Evolutionary conservation across 768 basidiomycete genomes (phyloP).

Genomic region (Pholiota molesta): DNA sequence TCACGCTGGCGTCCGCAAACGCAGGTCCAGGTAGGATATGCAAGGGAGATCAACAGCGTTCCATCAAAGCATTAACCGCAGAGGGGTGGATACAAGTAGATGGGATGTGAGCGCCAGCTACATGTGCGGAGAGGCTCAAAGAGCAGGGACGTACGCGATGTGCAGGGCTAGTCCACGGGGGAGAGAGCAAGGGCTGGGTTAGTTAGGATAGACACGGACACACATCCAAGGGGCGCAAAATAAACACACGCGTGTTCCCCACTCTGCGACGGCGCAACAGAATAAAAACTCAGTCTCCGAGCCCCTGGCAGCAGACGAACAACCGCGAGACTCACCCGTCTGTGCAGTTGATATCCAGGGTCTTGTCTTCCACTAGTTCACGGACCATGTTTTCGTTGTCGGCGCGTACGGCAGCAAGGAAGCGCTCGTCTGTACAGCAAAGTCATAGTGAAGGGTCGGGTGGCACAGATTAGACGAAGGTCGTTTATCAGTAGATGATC

Average conservation of each 20-base stretch:
- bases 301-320: slow-evolving; percentile 3
- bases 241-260: slow-evolving; percentile 76
- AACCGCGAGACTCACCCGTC: slow-evolving; percentile 69
- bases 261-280: slow-evolving; percentile 36
- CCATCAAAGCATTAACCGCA: background rate
- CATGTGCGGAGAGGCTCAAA: background rate
- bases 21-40: background rate
- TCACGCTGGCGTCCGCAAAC: slow-evolving; percentile 40
- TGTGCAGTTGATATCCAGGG: slow-evolving; percentile 72
- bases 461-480: background rate
- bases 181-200: slow-evolving; percentile 17
- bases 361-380: slow-evolving; percentile 57
- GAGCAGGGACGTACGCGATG: slow-evolving; percentile 26
- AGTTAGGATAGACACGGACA: slow-evolving; percentile 20
- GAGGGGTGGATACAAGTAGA: background rate
- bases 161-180: slow-evolving; percentile 25
- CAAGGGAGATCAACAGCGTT: background rate
- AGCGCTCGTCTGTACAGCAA: slow-evolving; percentile 57
- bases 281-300: background rate
- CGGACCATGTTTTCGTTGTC: slow-evolving; percentile 74
- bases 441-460: background rate
- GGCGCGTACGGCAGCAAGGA: slow-evolving; percentile 70
- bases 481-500: slow-evolving; percentile 8
- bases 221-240: background rate
- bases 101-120: background rate